Percentiles rank a stretch among this genome's conserved stretches.
Evolutionary conservation across 495 filamentous ascomycete genomes (phyloP).

Genomic region (Amphirosellinia nigrospora): DNA sequence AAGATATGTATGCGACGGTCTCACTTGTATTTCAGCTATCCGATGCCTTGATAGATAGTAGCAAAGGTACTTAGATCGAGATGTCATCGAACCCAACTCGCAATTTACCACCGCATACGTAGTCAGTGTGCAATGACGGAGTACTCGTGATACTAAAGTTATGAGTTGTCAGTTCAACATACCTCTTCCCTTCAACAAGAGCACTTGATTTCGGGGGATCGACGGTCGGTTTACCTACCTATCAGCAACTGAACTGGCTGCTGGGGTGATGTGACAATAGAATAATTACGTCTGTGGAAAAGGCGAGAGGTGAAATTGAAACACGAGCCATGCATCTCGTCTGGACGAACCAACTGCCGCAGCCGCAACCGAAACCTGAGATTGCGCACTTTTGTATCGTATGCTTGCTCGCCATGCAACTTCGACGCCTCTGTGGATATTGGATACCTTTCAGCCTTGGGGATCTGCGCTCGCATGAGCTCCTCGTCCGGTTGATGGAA

Average conservation of each 20-base stretch:
- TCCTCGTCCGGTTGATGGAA: constrained; percentile 17
- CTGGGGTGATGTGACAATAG: constrained; percentile 14
- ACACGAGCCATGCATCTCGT: constrained; percentile 8
- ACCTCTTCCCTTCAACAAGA: not conserved
- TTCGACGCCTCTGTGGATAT: constrained; percentile 12
- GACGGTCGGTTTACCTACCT: not conserved
- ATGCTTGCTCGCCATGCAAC: constrained; percentile 7
- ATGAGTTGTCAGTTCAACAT: not conserved
- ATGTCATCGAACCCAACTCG: not conserved
- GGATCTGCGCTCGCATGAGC: constrained; percentile 17
- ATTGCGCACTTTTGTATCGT: constrained; percentile 5
- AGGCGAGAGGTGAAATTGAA: not conserved
- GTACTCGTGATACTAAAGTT: not conserved
- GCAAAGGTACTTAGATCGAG: not conserved
- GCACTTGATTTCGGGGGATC: not conserved
- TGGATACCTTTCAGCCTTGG: constrained; percentile 15
- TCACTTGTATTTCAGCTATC: not conserved
- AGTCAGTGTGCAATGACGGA: not conserved
- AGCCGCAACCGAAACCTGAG: not conserved
- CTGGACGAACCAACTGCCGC: not conserved
- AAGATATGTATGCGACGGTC: not conserved
- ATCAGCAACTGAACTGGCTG: constrained; percentile 12
- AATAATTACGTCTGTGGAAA: not conserved
- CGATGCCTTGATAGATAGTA: not conserved
- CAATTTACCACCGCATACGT: not conserved